Evolutionary conservation across 1,139 yeast genomes (phyloP), one percentile per base, ranked within the genome.

Genomic region (Hansenula sp.): DNA sequence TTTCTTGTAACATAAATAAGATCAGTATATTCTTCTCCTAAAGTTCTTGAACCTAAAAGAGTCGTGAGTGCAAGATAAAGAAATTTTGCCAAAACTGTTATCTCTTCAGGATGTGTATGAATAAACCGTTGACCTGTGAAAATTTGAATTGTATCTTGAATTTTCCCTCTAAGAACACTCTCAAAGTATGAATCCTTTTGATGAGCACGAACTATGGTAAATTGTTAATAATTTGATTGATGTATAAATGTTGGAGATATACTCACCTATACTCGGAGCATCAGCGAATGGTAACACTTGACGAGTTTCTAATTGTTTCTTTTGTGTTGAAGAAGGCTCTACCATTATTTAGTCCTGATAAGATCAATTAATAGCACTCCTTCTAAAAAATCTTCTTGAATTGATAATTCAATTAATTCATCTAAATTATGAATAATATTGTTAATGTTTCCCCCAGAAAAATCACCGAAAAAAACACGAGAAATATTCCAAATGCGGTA

Each of bases 1-100:
- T 61, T 63, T 44, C 71, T 68, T 44, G 59, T 71, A 7, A 86
- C 85, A 55, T 88, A 87, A 17, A 83, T 67, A 43, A 90, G 66
- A 61, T 90, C 96, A 16, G 90, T 92, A 60, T 90, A 90, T 61
- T 92, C 97, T 59, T 90, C 97, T 0, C 98, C 98, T 27, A 90
- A 65, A 0, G 97, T 90, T 42, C 94, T 69, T 5, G 87, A 78
- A 0, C 94, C 92, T 5, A 77, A 47, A 14, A 84, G 60, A 0
- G 96, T 88, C 0, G 97, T 90, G 29, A 87, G 64, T 2, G 71
- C 66, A 22, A 87, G 66, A 54, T 90, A 89, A 1, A 80, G 40
- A 2, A 82, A 63, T 42, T 81, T 77, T 5, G 85, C 76, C 2
- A 68, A 61, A 0, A 79, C 72, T 1, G 81, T 66, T 21, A 89